Evolutionary conservation across 2,329 filamentous ascomycete genomes (phyloP).

Genomic region (Teratosphaeria nubilosa): DNA sequence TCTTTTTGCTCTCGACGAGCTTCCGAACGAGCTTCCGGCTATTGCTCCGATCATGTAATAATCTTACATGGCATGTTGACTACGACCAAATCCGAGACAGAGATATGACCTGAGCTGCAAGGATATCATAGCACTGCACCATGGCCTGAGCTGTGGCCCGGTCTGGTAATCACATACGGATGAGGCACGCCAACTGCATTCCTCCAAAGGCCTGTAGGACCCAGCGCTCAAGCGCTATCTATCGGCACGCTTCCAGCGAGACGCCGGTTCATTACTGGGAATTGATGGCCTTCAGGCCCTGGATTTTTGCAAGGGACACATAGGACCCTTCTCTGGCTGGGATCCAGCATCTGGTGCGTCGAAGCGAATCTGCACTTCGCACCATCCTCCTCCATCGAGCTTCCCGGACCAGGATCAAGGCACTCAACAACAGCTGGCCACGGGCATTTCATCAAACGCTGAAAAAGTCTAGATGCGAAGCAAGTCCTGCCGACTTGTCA

Average conservation of each 20-base stretch:
- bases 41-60: not conserved
- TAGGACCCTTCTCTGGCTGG: not conserved
- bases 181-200: not conserved
- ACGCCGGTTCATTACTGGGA: not conserved
- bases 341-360: not conserved
- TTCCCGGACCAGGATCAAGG: no score
- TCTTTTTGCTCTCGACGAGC: constrained; percentile 7
- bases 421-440: no score
- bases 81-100: not conserved
- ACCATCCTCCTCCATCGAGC: not conserved
- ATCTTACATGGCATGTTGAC: not conserved
- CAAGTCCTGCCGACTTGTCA: not conserved
- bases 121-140: not conserved
- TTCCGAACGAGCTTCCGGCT: not conserved
- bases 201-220: not conserved
- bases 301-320: not conserved
- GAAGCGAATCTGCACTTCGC: not conserved
- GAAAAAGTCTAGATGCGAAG: no score
- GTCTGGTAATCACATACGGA: not conserved
- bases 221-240: not conserved
- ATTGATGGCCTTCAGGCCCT: not conserved
- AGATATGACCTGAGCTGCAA: not conserved
- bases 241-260: not conserved
- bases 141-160: not conserved
- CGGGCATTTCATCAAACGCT: no score